These are phyloP conservation scores for Hypoxylon trugodes DNA, from an alignment of 495 filamentous ascomycete genomes.

Conservation along the genomic window DNA sequence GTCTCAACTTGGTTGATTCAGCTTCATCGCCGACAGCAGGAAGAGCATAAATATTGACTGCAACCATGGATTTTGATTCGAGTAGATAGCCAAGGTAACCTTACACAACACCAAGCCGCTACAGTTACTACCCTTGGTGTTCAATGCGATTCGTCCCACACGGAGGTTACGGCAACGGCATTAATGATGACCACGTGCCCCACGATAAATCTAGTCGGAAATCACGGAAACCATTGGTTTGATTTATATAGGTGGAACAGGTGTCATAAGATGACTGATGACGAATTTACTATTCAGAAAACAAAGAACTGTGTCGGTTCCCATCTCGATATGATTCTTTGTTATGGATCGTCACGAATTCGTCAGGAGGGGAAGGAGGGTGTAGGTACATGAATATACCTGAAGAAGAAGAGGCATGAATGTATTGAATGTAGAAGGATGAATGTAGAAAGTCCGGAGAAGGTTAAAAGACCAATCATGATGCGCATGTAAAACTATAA, in stretches of 20 bases:
- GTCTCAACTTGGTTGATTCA: background rate
- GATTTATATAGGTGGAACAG: no score
- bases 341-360: slow-evolving; percentile 24
- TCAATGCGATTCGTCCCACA: background rate
- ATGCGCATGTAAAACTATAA: slow-evolving; percentile 1
- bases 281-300: background rate
- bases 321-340: slow-evolving; percentile 12
- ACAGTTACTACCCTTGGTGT: background rate
- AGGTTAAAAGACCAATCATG: slow-evolving; percentile 4
- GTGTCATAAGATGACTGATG: slow-evolving; percentile 11
- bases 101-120: no score
- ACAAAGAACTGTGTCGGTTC: slow-evolving; percentile 6
- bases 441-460: background rate
- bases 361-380: slow-evolving; percentile 7
- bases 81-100: no score
- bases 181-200: slow-evolving; percentile 1
- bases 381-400: no score
- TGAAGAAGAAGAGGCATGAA: no score
- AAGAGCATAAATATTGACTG: background rate
- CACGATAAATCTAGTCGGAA: background rate
- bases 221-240: background rate
- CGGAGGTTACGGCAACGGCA: background rate
- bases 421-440: no score
- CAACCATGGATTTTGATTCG: no score
- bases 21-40: background rate